These are phyloP conservation scores for Penicillium canariense DNA, from an alignment of 495 filamentous ascomycete species.

Conservation along the genomic window DNA sequence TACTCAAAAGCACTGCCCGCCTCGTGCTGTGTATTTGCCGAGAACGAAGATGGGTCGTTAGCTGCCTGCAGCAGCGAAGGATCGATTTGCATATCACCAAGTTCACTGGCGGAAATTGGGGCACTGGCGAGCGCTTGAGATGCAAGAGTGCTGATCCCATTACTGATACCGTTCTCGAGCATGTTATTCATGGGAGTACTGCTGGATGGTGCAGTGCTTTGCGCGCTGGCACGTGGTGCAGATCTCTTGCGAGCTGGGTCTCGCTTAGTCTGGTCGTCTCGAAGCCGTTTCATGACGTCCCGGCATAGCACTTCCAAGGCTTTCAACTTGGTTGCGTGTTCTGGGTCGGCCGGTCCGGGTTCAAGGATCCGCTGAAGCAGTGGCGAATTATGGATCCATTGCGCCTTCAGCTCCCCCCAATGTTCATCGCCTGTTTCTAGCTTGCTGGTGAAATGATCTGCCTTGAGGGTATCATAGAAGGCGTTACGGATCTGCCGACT, in stretches of 20 bases:
- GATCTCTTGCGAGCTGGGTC: constrained; percentile 54
- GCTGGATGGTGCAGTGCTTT: constrained; percentile 21
- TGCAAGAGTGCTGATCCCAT: constrained; percentile 53
- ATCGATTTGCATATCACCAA: constrained; percentile 64
- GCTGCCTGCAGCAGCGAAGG: constrained; percentile 56
- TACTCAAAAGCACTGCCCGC: constrained; percentile 37
- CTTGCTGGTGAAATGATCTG: constrained; percentile 72
- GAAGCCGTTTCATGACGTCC: constrained; percentile 73
- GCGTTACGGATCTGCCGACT: constrained; percentile 61
- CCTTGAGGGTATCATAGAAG: constrained; percentile 65
- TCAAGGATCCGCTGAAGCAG: constrained; percentile 58
- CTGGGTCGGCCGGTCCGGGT: constrained; percentile 52
- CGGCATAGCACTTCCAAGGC: constrained; percentile 67
- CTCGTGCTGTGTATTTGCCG: constrained; percentile 41
- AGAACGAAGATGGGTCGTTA: constrained; percentile 45
- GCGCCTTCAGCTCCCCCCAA: constrained; percentile 66
- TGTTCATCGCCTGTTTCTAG: constrained; percentile 67
- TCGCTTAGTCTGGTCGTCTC: constrained; percentile 61
- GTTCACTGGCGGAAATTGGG: constrained; percentile 39
- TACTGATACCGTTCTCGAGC: constrained; percentile 35
- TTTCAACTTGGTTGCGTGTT: constrained; percentile 56
- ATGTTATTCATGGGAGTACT: constrained; percentile 25
- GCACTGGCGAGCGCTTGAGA: constrained; percentile 52
- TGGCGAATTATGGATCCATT: constrained; percentile 62
- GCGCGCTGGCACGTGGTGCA: constrained; percentile 21